Conservation (phyloP, 2,329 filamentous ascomycete genomes). For the Arthrobotrys pseudoclavata region DNA sequence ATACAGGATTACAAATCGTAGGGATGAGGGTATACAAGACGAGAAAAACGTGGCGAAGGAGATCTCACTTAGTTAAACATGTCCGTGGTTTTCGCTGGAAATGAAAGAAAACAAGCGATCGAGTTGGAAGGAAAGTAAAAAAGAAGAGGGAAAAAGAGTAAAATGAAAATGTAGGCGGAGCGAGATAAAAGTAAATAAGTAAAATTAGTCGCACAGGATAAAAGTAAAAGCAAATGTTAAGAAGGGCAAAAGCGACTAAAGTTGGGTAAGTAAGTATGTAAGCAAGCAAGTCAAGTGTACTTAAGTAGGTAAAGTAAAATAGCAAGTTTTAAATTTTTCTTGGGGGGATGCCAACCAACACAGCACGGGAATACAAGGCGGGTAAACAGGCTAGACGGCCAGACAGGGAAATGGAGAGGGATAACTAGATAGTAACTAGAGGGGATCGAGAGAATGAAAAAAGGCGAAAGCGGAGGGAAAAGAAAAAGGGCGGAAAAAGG, state of each 20-base stretch:
- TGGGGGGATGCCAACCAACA: conserved; percentile 13
- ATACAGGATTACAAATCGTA: neutral
- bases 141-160: neutral
- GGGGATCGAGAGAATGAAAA: neutral
- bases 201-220: conserved; percentile 4
- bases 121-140: neutral
- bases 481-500: neutral
- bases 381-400: conserved; percentile 5
- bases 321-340: conserved; percentile 10
- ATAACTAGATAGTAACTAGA: neutral
- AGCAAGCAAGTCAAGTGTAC: neutral
- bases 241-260: neutral
- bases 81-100: neutral
- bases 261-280: neutral
- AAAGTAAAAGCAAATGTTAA: conserved; percentile 6
- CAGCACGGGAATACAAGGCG: conserved; percentile 6
- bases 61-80: conserved; percentile 11
- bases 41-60: conserved; percentile 6
- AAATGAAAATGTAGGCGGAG: neutral
- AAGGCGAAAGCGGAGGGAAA: neutral
- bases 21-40: conserved; percentile 3
- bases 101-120: neutral
- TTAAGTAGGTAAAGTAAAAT: neutral
- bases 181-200: conserved; percentile 14
- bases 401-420: neutral